Base-by-base conservation (phyloP, 2,329 filamentous ascomycete species). In the Pyrenochaeta sp. region DNA sequence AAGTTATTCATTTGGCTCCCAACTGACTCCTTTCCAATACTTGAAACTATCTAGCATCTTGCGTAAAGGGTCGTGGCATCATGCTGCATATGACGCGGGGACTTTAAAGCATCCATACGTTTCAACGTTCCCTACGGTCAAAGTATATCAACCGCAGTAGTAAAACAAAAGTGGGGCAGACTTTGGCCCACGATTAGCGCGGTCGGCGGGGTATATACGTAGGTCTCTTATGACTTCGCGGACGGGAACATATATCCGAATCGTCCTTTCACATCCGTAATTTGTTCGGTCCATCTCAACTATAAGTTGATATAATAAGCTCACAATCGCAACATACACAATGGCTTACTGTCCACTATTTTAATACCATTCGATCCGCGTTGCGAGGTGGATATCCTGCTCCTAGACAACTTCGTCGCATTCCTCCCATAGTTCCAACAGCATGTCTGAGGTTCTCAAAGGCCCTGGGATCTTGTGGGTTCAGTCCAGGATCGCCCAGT, bases 401-500 rank as follows among this genome's bases (percentile, higher is more conserved):
- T 36, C 34, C 3, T 9, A 13, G 8, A 36, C 34, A 36, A 10
- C 3, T 15, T 12, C 13, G 5, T 36, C 34, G 3, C 8, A 13
- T 36, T 36, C 34, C 13, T 15, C 9, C 13, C 34, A 36, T 13
- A 10, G 12, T 36, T 36, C 13, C 4, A 5, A 39, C 28, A 19
- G 36, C 22, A 45, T 45, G 43, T 36, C 48, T 8, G 27, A 49
- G 28, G 19, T 43, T 12, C 48, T 67, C 36, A 34, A 55, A 19
- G 64, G 64, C 36, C 58, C 57, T 0, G 62, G 64, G 5, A 44
- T 67, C 4, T 59, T 67, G 42, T 63, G 50, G n/a, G 64, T 67
- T 9, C 57, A 54, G 40, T 59, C 62, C n/a, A 60, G 62, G 44
- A 58, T 67, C 36, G 25, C 53, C 0, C 51, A 50, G 0, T 12